Base-by-base conservation (phyloP, 805 yeast species). In the Yarrowia yakushimensis region DNA sequence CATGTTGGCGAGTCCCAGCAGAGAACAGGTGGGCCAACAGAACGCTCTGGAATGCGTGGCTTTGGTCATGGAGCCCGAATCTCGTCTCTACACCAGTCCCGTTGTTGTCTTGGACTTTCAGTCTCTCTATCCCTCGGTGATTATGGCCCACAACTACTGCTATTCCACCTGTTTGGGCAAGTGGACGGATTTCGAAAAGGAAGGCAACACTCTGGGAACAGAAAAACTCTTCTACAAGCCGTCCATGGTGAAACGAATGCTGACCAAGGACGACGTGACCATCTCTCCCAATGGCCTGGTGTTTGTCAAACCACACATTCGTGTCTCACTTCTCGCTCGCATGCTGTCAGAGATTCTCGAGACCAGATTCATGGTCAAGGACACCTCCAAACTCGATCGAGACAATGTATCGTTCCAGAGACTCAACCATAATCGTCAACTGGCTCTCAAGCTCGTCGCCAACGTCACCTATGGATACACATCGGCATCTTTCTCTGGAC, bases 381-480 rank as follows among this genome's bases (percentile, higher is more conserved):
- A 80, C 7, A 88, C 94, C 0, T 87, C 91, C 86, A 80, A 80
- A 20, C 73, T 76, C 45, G 65, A 70, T 3, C 76, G 75, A 20
- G 67, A 69, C 25, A 66, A 65, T 9, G 64, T 68, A 1, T 37
- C 54, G 4, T 69, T 69, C 36, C 77, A 77, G 31, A 81, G 82
- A 62, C 74, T 88, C 4, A 82, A 87, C 69, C 82, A 89, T 69
- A 86, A 88, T 63, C 78, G 93, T 62, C 99, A 94, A 68, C 72
- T 89, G 41, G 98, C 97, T 0, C 76, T 94, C 65, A 94, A 94
- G 70, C 76, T 93, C 52, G 85, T 91, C 43, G 97, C 99, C 0
- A 92, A 91, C 72, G 99, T 94, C 9, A 93, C 97, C 0, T 94
- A 94, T 75, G 99, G 99, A 0, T 94, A 94, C 70, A 81, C 97